Conservation (phyloP, 164 flowering plant genomes). For the Warburgia ugandensis region DNA sequence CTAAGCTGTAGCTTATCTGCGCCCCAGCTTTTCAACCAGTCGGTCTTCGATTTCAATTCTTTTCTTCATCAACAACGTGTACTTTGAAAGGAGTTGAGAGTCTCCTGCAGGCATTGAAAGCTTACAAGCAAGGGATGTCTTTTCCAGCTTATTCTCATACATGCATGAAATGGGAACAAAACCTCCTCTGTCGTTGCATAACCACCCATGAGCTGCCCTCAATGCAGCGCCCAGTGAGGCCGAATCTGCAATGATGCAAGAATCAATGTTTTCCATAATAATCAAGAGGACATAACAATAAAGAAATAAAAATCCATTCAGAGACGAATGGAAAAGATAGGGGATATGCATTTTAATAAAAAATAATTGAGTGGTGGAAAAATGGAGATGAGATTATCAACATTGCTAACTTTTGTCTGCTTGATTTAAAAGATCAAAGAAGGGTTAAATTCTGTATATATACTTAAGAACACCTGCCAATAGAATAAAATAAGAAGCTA, state of each 20-base stretch:
- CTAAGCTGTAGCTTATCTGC: conserved; percentile 17
- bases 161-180: conserved; percentile 65
- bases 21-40: conserved; percentile 61
- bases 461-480: no score
- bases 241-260: conserved; percentile 46
- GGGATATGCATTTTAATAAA: no score
- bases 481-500: no score
- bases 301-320: not conserved
- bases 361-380: no score
- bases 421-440: no score
- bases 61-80: conserved; percentile 63
- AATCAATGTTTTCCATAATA: not conserved
- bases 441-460: no score
- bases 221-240: conserved; percentile 95
- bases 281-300: not conserved
- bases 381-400: no score
- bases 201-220: conserved; percentile 96
- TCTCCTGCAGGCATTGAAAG: conserved; percentile 52
- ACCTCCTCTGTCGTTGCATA: conserved; percentile 56
- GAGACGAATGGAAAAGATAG: no score
- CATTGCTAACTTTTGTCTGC: no score
- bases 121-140: conserved; percentile 62
- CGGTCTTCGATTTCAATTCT: conserved; percentile 66
- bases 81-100: conserved; percentile 39
- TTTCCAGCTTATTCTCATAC: conserved; percentile 60